phyloP scores from a whole-genome alignment of 2,329 filamentous ascomycete species.

The Myriosclerotinia duriaeana region DNA sequence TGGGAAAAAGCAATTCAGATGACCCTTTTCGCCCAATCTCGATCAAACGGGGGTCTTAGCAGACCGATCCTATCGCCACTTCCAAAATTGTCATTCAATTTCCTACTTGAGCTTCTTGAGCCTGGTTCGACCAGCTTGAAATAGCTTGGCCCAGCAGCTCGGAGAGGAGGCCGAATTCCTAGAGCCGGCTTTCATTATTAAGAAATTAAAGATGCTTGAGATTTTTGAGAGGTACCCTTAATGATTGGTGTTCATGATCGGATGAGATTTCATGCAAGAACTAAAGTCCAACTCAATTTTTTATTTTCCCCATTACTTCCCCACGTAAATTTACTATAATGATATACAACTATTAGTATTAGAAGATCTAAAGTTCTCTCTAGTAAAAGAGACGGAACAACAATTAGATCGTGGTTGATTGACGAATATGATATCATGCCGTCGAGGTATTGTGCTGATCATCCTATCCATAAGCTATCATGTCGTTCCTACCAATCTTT shows the following conservation, averaged over 20 bases:
- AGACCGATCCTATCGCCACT: background rate
- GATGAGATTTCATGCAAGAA: conserved; percentile 1
- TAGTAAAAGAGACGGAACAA: conserved; percentile 9
- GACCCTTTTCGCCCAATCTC: conserved; percentile 10
- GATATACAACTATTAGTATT: background rate
- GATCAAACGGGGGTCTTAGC: background rate
- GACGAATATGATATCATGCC: conserved; percentile 16
- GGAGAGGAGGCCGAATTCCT: conserved; percentile 19
- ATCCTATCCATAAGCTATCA: conserved; percentile 11
- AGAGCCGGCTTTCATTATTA: background rate
- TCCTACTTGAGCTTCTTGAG: conserved; percentile 3
- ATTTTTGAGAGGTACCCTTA: background rate
- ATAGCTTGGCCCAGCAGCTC: conserved; percentile 11
- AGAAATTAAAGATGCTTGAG: background rate
- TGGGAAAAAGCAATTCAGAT: conserved; percentile 20
- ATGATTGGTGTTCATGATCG: conserved; percentile 8
- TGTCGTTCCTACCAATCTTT: conserved; percentile 19
- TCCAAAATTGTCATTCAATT: conserved; percentile 16
- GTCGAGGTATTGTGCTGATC: conserved; percentile 10
- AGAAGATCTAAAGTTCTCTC: background rate
- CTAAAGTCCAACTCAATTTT: conserved; percentile 16
- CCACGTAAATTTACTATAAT: conserved; percentile 3
- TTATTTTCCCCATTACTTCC: conserved; percentile 15
- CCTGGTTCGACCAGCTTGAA: conserved; percentile 6
- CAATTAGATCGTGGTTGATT: conserved; percentile 1